Conservation (phyloP, 352 stramenopile genomes). For the Globisporangium recalcitrans region DNA sequence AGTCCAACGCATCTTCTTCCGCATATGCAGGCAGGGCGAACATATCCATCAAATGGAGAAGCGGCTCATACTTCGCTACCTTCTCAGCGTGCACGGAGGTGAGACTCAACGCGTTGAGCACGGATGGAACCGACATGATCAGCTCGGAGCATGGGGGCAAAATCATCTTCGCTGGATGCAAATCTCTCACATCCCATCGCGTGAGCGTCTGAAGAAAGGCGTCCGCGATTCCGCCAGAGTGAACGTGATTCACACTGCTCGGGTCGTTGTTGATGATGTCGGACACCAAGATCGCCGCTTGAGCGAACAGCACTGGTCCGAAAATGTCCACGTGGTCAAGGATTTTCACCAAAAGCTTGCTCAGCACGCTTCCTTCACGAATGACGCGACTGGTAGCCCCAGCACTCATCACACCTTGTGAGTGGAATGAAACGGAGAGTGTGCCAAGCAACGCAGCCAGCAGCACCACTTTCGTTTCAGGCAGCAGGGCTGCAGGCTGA, state of each 20-base stretch:
- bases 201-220: slow-evolving; percentile 91
- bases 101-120: slow-evolving; percentile 91
- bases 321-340: slow-evolving; percentile 89
- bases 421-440: slow-evolving; percentile 83
- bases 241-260: slow-evolving; percentile 93
- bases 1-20: slow-evolving; percentile 73
- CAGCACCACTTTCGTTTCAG: slow-evolving; percentile 61
- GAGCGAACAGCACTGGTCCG: slow-evolving; percentile 90
- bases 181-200: slow-evolving; percentile 58
- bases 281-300: slow-evolving; percentile 89
- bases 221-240: slow-evolving; percentile 89
- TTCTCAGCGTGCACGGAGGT: slow-evolving; percentile 90
- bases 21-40: slow-evolving; percentile 91
- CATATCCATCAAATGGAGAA: slow-evolving; percentile 87
- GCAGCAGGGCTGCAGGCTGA: slow-evolving; percentile 8
- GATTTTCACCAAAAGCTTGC: slow-evolving; percentile 86
- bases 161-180: slow-evolving; percentile 46
- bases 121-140: slow-evolving; percentile 92
- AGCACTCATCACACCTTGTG: slow-evolving; percentile 84
- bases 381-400: slow-evolving; percentile 83
- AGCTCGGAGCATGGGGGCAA: slow-evolving; percentile 89
- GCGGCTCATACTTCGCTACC: slow-evolving; percentile 87
- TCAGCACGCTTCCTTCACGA: slow-evolving; percentile 83
- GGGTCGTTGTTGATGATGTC: slow-evolving; percentile 98
- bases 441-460: slow-evolving; percentile 66